phyloP scores from a whole-genome alignment of 2,329 filamentous ascomycete genomes.

The Xylariaceae sp. region DNA sequence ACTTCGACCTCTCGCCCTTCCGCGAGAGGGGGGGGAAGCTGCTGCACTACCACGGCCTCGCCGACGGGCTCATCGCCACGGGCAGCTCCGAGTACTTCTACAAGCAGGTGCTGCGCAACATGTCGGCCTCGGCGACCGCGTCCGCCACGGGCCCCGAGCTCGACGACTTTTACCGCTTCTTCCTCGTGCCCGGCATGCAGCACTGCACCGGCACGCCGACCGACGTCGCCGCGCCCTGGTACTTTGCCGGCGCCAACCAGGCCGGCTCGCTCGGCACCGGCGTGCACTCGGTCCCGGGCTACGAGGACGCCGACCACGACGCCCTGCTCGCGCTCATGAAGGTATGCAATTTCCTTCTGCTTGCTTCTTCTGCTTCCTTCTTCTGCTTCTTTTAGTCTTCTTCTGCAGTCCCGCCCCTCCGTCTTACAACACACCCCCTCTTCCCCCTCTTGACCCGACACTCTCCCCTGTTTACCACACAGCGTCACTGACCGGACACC shows the following conservation, averaged over 20 bases:
- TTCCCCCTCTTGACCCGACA: not conserved
- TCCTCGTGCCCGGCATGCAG: conserved; percentile 39
- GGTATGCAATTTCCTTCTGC: conserved; percentile 22
- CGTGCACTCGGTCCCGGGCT: conserved; percentile 33
- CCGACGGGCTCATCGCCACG: conserved; percentile 34
- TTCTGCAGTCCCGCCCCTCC: too few relatives aligned
- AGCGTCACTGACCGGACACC: not conserved
- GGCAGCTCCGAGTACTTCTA: conserved; percentile 38
- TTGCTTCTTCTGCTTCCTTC: too few relatives aligned
- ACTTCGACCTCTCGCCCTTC: conserved; percentile 28
- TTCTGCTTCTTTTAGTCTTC: too few relatives aligned
- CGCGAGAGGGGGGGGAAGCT: conserved; percentile 33
- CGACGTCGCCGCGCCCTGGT: conserved; percentile 22
- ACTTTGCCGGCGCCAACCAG: conserved; percentile 10
- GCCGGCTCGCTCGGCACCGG: conserved; percentile 23
- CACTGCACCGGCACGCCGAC: conserved; percentile 33
- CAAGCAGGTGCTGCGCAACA: conserved; percentile 32
- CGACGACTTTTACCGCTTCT: conserved; percentile 29
- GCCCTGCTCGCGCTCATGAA: conserved; percentile 38
- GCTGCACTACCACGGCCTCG: conserved; percentile 35
- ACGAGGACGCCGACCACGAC: conserved; percentile 13
- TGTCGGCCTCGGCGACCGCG: conserved; percentile 31
- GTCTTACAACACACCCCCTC: not conserved
- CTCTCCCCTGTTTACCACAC: not conserved
- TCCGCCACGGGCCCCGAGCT: conserved; percentile 18